Base-by-base conservation (phyloP, 371 early-diverging fungal species). In the Syncephalastrum sp. region DNA sequence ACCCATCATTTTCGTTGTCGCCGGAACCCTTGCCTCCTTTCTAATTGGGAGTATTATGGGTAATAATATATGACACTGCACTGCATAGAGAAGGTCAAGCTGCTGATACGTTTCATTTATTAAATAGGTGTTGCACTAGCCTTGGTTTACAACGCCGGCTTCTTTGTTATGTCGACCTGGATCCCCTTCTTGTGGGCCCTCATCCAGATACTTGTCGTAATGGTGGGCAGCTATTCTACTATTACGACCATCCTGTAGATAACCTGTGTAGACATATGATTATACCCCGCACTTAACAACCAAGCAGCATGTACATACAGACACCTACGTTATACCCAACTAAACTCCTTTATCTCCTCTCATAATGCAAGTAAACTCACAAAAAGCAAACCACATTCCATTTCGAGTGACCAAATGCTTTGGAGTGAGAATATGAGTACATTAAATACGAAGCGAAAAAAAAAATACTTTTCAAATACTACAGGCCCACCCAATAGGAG, bases 111-210 rank as follows among this genome's bases (percentile, higher is more conserved):
- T 8, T 5, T 48, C 16, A 41, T 47, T 41, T 27, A 42, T 41
- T 13, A 12, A 21, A 5, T 59, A 85, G 85, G 86, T 16, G 69
- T 81, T 23, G 85, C 83, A 6, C 69, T 87, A 14, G 78, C 79
- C 1, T 70, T 78, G 54, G 77, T 87, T 1, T 87, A 87, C 56
- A 81, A 79, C 53, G 73, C 86, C 25, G 87, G 87, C 1, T 72
- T 75, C 46, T 87, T 85, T 65, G 76, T 75, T 63, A 84, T 87
- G 86, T 82, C 85, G 3, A 82, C 84, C 12, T 87, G 87, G 87
- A 79, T 84, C 21, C 87, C 87, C 1, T 81, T 84, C 48, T 63
- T 87, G 42, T 87, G 87, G 86, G 82, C 81, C n/a, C 64, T 87
- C 13, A 82, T 85, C 47, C 86, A 87, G 62, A 79, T 83, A 0